Evolutionary conservation across 441 rosid genomes (phyloP).

Genomic region (Adansonia gregorii): DNA sequence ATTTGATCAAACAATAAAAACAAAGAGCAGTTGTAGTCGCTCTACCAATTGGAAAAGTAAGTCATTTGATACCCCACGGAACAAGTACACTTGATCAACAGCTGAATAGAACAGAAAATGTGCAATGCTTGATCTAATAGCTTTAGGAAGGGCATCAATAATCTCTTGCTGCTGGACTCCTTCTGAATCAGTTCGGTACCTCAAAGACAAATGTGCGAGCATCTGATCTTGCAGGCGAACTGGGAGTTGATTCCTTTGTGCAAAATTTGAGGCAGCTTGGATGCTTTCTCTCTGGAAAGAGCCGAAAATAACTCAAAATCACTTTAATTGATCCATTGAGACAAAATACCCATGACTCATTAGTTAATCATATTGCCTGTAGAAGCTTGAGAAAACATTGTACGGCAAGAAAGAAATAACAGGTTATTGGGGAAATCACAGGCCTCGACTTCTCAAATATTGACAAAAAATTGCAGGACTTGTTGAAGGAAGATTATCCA

Average conservation of each 20-base stretch:
- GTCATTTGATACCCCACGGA: conserved; percentile 89
- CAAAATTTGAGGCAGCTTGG: conserved; percentile 77
- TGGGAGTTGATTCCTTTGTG: conserved; percentile 73
- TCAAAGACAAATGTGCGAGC: conserved; percentile 82
- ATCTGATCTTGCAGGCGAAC: conserved; percentile 84
- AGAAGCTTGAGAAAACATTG: not conserved
- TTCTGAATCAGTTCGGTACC: conserved; percentile 76
- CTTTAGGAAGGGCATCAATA: conserved; percentile 78
- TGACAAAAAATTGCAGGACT: no score
- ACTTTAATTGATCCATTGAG: not conserved
- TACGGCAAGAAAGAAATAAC: no score
- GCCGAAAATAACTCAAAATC: conserved; percentile 12
- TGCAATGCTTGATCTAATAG: conserved; percentile 78
- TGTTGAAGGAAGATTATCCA: no score
- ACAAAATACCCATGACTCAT: not conserved
- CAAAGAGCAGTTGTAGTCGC: not conserved
- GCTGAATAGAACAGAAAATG: conserved; percentile 72
- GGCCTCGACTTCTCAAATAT: no score
- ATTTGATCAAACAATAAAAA: not conserved
- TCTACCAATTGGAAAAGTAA: conserved; percentile 90
- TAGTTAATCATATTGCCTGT: not conserved
- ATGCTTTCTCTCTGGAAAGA: conserved; percentile 75
- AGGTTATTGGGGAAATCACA: no score
- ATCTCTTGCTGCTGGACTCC: conserved; percentile 92
- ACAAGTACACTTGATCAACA: conserved; percentile 78